Evolutionary conservation across 768 basidiomycete genomes (phyloP).

Genomic region (Macrolepiota dolichaula): DNA sequence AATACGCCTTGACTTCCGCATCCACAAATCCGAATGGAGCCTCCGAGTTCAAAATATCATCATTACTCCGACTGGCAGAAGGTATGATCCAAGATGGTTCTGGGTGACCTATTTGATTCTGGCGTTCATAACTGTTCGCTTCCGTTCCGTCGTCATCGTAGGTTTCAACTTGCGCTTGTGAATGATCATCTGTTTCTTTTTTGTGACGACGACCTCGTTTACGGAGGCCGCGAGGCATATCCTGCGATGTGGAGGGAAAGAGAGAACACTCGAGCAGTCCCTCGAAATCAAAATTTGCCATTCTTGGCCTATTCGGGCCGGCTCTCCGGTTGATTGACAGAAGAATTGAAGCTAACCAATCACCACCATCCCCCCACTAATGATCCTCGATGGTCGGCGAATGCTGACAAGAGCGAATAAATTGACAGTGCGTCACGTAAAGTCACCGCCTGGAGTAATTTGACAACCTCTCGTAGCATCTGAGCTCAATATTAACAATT

Average conservation of each 20-base stretch:
- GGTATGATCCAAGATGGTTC: slow-evolving; percentile 74
- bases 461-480: too few relatives aligned
- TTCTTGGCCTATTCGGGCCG: slow-evolving; percentile 3
- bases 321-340: neutral
- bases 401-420: too few relatives aligned
- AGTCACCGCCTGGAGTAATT: too few relatives aligned
- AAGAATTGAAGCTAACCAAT: neutral
- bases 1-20: slow-evolving; percentile 89
- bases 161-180: slow-evolving; percentile 8
- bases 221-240: slow-evolving; percentile 77
- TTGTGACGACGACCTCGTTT: slow-evolving; percentile 79
- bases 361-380: too few relatives aligned
- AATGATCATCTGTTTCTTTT: slow-evolving; percentile 28
- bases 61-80: slow-evolving; percentile 24
- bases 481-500: too few relatives aligned
- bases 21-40: slow-evolving; percentile 91
- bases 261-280: neutral
- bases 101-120: slow-evolving; percentile 19
- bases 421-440: too few relatives aligned
- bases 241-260: neutral
- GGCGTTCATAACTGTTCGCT: slow-evolving; percentile 15
- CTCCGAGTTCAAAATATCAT: slow-evolving; percentile 46
- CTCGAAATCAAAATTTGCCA: neutral
- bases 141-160: neutral
- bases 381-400: too few relatives aligned